These are phyloP conservation scores for Nicotiana obtusifolia DNA, from an alignment of 257 asterid species.

Conservation along the genomic window DNA sequence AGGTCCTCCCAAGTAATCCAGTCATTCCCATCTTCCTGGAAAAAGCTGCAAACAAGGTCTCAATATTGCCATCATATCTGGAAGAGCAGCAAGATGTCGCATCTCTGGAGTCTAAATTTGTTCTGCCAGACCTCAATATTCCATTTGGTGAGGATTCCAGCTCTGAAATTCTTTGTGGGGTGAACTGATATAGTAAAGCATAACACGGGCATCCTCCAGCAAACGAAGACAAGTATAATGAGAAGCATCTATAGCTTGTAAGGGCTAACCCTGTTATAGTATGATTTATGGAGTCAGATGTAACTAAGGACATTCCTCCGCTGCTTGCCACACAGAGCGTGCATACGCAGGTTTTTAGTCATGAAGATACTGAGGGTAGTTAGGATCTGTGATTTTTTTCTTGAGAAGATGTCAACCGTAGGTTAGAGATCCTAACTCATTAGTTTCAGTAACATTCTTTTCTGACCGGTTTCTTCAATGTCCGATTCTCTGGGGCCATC, in stretches of 20 bases:
- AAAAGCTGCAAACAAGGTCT: not conserved
- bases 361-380: slow-evolving; percentile 18
- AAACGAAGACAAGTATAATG: not conserved
- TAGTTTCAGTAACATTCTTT: slow-evolving; percentile 9
- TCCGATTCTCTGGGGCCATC: slow-evolving; percentile 14
- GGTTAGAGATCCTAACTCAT: slow-evolving; percentile 15
- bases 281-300: not conserved
- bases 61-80: not conserved
- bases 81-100: not conserved
- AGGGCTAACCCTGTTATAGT: not conserved
- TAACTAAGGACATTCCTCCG: not conserved
- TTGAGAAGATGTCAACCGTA: not conserved
- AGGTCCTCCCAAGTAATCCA: not conserved
- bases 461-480: slow-evolving; percentile 13
- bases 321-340: not conserved
- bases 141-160: slow-evolving; percentile 30
- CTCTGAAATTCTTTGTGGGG: not conserved
- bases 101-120: slow-evolving; percentile 12
- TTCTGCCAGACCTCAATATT: slow-evolving; percentile 42
- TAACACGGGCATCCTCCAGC: not conserved
- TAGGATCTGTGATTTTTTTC: slow-evolving; percentile 5
- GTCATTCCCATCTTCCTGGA: not conserved
- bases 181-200: not conserved
- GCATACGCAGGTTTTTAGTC: not conserved
- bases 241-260: slow-evolving; percentile 2